A percentile compares a stretch with the other conserved stretches of the same genome.
Conservation (phyloP, 257 asterid genomes). For the Solanum arcanum region DNA sequence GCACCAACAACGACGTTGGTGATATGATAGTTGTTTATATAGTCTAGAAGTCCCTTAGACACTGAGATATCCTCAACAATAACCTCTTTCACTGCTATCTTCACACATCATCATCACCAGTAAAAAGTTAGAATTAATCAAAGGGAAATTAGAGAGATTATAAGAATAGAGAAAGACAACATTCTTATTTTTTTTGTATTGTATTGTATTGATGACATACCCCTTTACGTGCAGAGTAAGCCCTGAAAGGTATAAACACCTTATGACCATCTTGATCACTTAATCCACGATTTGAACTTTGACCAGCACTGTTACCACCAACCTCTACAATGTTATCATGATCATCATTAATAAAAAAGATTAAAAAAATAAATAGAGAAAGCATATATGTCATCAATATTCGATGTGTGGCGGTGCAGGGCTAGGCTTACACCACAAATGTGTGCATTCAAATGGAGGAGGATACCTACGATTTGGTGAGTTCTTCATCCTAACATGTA, state of each 20-base stretch:
- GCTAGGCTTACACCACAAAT: background rate
- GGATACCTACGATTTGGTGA: conserved; percentile 39
- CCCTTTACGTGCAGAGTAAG: conserved; percentile 59
- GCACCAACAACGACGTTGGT: conserved; percentile 62
- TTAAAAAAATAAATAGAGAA: background rate
- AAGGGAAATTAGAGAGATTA: background rate
- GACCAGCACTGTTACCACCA: conserved; percentile 12
- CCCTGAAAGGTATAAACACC: conserved; percentile 32
- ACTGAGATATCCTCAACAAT: conserved; percentile 46
- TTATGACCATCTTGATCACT: conserved; percentile 13
- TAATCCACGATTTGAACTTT: conserved; percentile 21
- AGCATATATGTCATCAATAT: background rate
- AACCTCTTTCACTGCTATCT: conserved; percentile 43
- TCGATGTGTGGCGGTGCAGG: background rate
- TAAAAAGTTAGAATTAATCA: background rate
- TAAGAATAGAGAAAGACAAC: background rate
- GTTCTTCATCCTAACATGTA: conserved; percentile 39
- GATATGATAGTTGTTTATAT: conserved; percentile 27
- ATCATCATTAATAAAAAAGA: background rate
- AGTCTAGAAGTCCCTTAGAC: conserved; percentile 41
- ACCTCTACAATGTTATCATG: background rate
- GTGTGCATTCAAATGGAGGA: background rate
- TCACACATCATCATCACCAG: background rate
- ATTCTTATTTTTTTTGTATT: background rate
- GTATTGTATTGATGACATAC: conserved; percentile 16